Conservation (phyloP, 1,284 basidiomycete species). For the Austroboletus niveus region DNA sequence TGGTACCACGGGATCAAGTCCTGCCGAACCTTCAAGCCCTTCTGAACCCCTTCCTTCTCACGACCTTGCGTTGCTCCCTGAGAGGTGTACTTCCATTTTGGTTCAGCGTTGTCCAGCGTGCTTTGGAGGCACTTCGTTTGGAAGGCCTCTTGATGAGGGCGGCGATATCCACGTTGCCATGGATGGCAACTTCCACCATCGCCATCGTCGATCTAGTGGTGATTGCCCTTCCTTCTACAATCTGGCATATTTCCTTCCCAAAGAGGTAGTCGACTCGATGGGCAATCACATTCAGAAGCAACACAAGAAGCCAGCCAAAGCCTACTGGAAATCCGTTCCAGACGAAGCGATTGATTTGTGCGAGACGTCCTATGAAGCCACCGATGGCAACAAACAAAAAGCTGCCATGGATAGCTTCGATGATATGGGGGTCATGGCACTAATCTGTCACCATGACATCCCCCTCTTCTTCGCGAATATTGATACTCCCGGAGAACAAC, state of each 20-base stretch:
- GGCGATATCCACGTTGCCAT: conserved; percentile 2
- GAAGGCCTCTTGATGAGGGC: not conserved
- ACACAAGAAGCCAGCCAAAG: not conserved
- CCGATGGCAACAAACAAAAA: conserved; percentile 2
- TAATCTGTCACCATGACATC: no score
- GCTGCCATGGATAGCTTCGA: conserved; percentile 1
- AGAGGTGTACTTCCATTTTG: not conserved
- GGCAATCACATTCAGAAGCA: not conserved
- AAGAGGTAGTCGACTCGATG: conserved; percentile 1
- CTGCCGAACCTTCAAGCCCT: no score
- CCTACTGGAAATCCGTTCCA: not conserved
- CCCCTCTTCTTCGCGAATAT: conserved; percentile 1
- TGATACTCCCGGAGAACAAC: conserved; percentile 2
- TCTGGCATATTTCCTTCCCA: conserved; percentile 1
- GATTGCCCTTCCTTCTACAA: not conserved
- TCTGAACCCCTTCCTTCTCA: no score
- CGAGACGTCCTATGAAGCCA: conserved; percentile 1
- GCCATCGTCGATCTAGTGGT: not conserved
- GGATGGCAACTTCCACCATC: conserved; percentile 3
- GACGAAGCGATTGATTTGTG: conserved; percentile 2
- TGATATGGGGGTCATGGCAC: conserved; percentile 1
- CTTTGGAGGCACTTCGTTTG: not conserved
- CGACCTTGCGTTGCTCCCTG: no score
- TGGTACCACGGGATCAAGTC: no score
- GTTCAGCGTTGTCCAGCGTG: conserved; percentile 5